phyloP scores from a whole-genome alignment of 495 filamentous ascomycete species.

The Monascus purpureus region DNA sequence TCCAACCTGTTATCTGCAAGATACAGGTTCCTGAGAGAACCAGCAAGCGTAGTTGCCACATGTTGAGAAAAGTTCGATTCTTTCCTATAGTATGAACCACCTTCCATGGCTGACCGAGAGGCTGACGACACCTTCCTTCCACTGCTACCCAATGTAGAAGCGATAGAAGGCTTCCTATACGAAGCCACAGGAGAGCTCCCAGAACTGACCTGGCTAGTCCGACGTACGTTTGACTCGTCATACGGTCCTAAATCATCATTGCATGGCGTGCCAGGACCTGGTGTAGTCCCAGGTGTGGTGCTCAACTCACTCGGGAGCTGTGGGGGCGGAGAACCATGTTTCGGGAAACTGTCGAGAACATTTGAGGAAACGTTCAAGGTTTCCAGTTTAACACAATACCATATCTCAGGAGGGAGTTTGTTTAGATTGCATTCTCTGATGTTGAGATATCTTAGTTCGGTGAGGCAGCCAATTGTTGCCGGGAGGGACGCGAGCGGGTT shows the following conservation, averaged over 20 bases:
- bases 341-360: constrained; percentile 77
- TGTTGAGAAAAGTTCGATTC: constrained; percentile 71
- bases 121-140: constrained; percentile 75
- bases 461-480: constrained; percentile 69
- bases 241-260: constrained; percentile 64
- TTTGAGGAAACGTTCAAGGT: constrained; percentile 94
- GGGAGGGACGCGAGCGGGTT: constrained; percentile 77
- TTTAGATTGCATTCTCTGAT: constrained; percentile 84
- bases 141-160: constrained; percentile 59
- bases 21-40: constrained; percentile 67
- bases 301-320: constrained; percentile 38
- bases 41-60: constrained; percentile 69
- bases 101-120: constrained; percentile 48
- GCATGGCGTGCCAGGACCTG: constrained; percentile 44
- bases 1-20: constrained; percentile 88
- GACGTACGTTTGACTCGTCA: constrained; percentile 47
- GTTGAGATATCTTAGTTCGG: constrained; percentile 73
- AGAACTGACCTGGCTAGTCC: constrained; percentile 74
- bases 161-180: constrained; percentile 66
- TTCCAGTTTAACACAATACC: constrained; percentile 79
- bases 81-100: constrained; percentile 56
- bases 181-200: constrained; percentile 52
- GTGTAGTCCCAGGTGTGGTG: constrained; percentile 36
- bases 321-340: constrained; percentile 51
- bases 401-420: constrained; percentile 77